phyloP scores from a whole-genome alignment of 176 grass and related monocot genomes.

The Coix lacrymajobi region DNA sequence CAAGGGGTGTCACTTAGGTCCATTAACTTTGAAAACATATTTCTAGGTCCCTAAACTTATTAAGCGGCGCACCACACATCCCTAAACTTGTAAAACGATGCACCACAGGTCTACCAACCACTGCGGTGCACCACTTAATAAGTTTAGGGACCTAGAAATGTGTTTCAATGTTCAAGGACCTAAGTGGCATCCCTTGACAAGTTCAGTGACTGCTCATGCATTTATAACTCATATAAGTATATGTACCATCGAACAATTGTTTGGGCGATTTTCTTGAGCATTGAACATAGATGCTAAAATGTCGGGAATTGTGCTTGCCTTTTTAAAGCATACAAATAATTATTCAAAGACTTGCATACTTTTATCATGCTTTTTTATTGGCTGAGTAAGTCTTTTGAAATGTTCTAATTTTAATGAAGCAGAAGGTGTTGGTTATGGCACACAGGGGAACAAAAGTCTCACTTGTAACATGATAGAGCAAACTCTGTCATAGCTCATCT shows the following conservation, averaged over 20 bases:
- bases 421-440: neutral
- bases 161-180: too few species aligned
- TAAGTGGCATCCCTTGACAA: too few species aligned
- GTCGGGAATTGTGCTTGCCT: neutral
- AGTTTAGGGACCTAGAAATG: too few species aligned
- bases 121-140: too few species aligned
- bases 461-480: neutral
- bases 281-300: conserved; percentile 7
- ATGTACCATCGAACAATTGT: neutral
- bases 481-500: neutral
- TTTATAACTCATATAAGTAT: too few species aligned
- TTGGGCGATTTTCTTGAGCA: neutral
- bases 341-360: neutral
- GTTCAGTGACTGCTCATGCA: too few species aligned
- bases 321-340: neutral
- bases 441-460: neutral
- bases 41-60: too few species aligned
- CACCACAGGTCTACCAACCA: too few species aligned
- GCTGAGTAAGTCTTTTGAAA: neutral
- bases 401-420: conserved; percentile 1
- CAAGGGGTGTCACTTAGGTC: too few species aligned
- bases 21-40: too few species aligned
- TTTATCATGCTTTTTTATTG: neutral
- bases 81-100: too few species aligned
- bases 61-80: too few species aligned